phyloP scores from a whole-genome alignment of 1,139 yeast genomes.

The Magnusiomyces sp. region DNA sequence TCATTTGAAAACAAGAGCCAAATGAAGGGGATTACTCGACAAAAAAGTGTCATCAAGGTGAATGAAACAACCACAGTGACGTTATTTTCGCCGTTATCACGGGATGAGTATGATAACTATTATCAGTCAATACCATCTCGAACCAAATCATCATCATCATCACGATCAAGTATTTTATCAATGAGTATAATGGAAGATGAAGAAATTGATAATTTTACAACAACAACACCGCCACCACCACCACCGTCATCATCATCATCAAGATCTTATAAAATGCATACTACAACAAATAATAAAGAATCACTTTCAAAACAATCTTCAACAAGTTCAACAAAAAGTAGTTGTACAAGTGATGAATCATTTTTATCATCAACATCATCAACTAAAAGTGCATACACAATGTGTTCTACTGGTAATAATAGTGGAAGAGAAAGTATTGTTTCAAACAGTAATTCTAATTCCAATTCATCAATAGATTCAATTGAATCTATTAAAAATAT shows the following conservation, averaged over 20 bases:
- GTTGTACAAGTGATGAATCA: too few species aligned
- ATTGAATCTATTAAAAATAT: too few species aligned
- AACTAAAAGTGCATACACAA: too few species aligned
- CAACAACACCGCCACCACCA: not conserved
- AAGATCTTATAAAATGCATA: not conserved
- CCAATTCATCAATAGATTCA: too few species aligned
- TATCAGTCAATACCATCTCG: not conserved
- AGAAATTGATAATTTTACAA: not conserved
- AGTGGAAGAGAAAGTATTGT: too few species aligned
- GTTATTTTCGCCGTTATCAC: slow-evolving; percentile 9
- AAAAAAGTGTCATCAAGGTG: slow-evolving; percentile 11
- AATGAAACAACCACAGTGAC: slow-evolving; percentile 10
- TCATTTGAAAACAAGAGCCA: slow-evolving; percentile 8
- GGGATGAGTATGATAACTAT: slow-evolving; percentile 6
- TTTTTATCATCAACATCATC: too few species aligned
- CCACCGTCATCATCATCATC: not conserved
- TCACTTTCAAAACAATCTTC: not conserved
- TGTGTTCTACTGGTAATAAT: too few species aligned
- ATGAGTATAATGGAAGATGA: not conserved
- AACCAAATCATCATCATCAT: not conserved
- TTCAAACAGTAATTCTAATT: too few species aligned
- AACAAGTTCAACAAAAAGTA: not conserved
- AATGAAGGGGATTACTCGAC: not conserved
- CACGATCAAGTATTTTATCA: too few species aligned
- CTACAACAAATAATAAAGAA: too few species aligned